phyloP scores from a whole-genome alignment of 1,284 basidiomycete species.

The Apiotrichum akiyoshidainum region DNA sequence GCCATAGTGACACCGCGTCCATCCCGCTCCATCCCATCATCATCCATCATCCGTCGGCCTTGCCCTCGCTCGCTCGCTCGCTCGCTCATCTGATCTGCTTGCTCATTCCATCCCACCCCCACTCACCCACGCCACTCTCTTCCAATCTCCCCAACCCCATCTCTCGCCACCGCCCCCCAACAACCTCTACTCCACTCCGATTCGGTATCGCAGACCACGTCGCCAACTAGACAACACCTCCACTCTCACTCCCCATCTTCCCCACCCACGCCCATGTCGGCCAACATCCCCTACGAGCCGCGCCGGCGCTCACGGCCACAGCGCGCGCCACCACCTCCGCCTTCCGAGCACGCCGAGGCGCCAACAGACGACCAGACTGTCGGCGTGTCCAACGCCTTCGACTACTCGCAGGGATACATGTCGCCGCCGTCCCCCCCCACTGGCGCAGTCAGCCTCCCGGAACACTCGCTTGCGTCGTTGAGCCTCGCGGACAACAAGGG shows the following conservation, averaged over 20 bases:
- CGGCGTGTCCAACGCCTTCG: slow-evolving; percentile 27
- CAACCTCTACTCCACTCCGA: too few relatives aligned
- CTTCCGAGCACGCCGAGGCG: slow-evolving; percentile 23
- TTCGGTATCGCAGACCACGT: background rate
- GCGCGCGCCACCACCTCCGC: slow-evolving; percentile 30
- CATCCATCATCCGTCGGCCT: too few relatives aligned
- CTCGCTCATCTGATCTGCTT: too few relatives aligned
- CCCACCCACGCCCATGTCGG: background rate
- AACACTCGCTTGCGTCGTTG: slow-evolving; percentile 1
- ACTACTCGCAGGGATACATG: slow-evolving; percentile 28
- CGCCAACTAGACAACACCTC: background rate
- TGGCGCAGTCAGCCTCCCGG: slow-evolving; percentile 5
- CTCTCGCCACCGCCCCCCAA: too few relatives aligned
- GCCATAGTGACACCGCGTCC: too few relatives aligned
- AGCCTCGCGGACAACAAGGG: background rate
- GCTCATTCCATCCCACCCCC: too few relatives aligned
- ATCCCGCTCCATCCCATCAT: too few relatives aligned
- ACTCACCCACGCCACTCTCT: too few relatives aligned
- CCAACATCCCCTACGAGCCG: slow-evolving; percentile 32
- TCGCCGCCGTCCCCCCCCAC: slow-evolving; percentile 38
- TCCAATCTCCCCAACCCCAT: too few relatives aligned
- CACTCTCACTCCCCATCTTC: too few relatives aligned
- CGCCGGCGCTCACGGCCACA: slow-evolving; percentile 27
- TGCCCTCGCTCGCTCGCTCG: too few relatives aligned
- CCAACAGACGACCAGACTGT: slow-evolving; percentile 24